Conservation (phyloP, 345 rosid species). For the Microthlaspi erraticum region DNA sequence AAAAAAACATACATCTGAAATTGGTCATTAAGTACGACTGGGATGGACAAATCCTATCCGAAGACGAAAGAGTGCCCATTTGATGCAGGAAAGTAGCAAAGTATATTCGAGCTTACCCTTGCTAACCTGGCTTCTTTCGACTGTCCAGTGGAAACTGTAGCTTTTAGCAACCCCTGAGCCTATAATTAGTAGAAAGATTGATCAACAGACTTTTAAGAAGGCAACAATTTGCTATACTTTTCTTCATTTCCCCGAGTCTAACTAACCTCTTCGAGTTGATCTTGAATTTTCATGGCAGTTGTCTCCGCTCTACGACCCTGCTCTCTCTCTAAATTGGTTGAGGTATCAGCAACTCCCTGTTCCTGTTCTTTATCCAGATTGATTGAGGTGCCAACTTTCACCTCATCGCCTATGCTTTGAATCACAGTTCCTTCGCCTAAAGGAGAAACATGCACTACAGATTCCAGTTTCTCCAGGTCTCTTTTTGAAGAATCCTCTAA, state of each 20-base stretch:
- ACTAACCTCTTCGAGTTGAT: conserved; percentile 93
- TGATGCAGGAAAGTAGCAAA: conserved; percentile 15
- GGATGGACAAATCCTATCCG: conserved; percentile 21
- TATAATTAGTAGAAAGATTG: conserved; percentile 49
- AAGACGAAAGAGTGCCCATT: conserved; percentile 12
- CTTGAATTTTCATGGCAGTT: conserved; percentile 60
- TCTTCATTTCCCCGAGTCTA: conserved; percentile 20
- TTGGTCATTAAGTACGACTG: not conserved
- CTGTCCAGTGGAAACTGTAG: conserved; percentile 81
- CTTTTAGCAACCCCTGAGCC: conserved; percentile 97
- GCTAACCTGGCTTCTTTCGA: conserved; percentile 99
- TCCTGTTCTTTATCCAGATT: conserved; percentile 54
- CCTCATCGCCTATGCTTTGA: conserved; percentile 48
- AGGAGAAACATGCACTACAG: conserved; percentile 49
- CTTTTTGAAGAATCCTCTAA: conserved; percentile 50
- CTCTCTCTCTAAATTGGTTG: conserved; percentile 52
- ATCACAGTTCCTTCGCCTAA: conserved; percentile 47
- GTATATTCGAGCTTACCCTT: conserved; percentile 66
- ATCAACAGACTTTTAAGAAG: conserved; percentile 28
- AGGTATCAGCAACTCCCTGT: conserved; percentile 39
- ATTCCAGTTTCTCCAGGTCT: conserved; percentile 54
- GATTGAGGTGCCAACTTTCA: conserved; percentile 48
- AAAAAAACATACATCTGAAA: conserved; percentile 16
- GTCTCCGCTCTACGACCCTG: conserved; percentile 51
- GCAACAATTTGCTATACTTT: conserved; percentile 18